A percentile compares a stretch with the other conserved stretches of the same genome.
These are phyloP conservation scores for Kodamaea laetipori DNA, from an alignment of 805 yeast genomes.

Conservation along the genomic window DNA sequence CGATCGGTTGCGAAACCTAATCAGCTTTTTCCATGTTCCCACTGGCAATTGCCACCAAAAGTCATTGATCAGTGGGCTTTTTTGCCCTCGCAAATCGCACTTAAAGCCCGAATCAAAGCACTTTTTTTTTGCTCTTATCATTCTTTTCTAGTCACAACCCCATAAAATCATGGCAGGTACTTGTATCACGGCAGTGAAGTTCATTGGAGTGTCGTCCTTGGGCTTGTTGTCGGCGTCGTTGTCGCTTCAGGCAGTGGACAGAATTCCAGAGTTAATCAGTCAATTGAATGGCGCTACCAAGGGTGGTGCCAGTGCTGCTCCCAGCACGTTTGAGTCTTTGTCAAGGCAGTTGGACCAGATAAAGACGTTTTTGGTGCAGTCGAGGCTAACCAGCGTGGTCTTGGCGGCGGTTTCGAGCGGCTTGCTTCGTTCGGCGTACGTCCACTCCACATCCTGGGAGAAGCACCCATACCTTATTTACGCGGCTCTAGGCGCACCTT, in stretches of 20 bases:
- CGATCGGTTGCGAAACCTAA: too few relatives aligned
- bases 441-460: conserved; percentile 53
- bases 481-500: conserved; percentile 56
- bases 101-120: background rate
- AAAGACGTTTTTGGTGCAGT: conserved; percentile 22
- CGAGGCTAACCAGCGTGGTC: conserved; percentile 26
- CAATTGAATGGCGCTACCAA: conserved; percentile 24
- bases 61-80: too few relatives aligned
- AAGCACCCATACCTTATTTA: conserved; percentile 77
- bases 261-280: conserved; percentile 32
- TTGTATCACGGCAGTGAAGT: conserved; percentile 51
- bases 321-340: conserved; percentile 7
- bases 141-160: conserved; percentile 5
- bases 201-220: conserved; percentile 64
- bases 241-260: conserved; percentile 39
- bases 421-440: conserved; percentile 57
- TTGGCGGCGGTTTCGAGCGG: conserved; percentile 53
- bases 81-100: too few relatives aligned
- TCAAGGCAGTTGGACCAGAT: conserved; percentile 22
- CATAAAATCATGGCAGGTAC: conserved; percentile 10
- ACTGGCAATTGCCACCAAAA: too few relatives aligned
- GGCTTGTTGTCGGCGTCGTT: conserved; percentile 64
- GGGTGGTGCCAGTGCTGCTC: conserved; percentile 4
- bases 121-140: conserved; percentile 2
- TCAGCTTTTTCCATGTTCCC: too few relatives aligned